Conservation (phyloP, 768 basidiomycete genomes). For the Boletus fagicola region DNA sequence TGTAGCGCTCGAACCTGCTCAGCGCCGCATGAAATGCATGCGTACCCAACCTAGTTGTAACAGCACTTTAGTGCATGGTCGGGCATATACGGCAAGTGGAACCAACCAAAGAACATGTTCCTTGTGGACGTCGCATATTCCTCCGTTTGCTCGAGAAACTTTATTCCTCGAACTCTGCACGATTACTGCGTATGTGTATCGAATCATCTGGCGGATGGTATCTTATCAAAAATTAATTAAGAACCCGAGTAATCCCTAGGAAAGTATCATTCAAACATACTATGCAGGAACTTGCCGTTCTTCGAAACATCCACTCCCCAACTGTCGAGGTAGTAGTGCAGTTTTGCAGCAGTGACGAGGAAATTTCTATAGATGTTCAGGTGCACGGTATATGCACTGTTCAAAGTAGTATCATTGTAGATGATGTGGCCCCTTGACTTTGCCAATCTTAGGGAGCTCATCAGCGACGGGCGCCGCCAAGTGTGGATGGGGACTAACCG, state of each 20-base stretch:
- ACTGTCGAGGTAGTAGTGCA: slow-evolving; percentile 73
- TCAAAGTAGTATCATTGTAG: slow-evolving; percentile 73
- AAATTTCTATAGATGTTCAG: slow-evolving; percentile 88
- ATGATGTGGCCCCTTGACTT: slow-evolving; percentile 77
- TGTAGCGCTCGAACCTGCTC: slow-evolving; percentile 48
- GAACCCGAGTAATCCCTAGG: not conserved
- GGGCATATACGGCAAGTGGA: not conserved
- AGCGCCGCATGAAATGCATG: slow-evolving; percentile 76
- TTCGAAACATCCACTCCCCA: slow-evolving; percentile 50
- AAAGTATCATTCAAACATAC: slow-evolving; percentile 38
- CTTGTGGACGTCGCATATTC: slow-evolving; percentile 47
- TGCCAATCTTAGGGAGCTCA: slow-evolving; percentile 49
- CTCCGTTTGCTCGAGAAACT: slow-evolving; percentile 38
- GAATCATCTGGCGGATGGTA: slow-evolving; percentile 59
- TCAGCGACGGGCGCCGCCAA: slow-evolving; percentile 3
- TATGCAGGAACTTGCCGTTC: slow-evolving; percentile 50
- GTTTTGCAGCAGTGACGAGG: slow-evolving; percentile 78
- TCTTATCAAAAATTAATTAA: slow-evolving; percentile 38
- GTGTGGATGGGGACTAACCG: slow-evolving; percentile 46
- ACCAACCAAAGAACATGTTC: slow-evolving; percentile 60
- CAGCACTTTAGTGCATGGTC: slow-evolving; percentile 5
- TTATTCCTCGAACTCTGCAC: slow-evolving; percentile 44
- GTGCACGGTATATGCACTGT: slow-evolving; percentile 58
- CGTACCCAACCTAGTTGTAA: slow-evolving; percentile 63
- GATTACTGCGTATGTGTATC: slow-evolving; percentile 53